Evolutionary conservation across 1,139 yeast species (phyloP).

Genomic region (Pichia sp.): DNA sequence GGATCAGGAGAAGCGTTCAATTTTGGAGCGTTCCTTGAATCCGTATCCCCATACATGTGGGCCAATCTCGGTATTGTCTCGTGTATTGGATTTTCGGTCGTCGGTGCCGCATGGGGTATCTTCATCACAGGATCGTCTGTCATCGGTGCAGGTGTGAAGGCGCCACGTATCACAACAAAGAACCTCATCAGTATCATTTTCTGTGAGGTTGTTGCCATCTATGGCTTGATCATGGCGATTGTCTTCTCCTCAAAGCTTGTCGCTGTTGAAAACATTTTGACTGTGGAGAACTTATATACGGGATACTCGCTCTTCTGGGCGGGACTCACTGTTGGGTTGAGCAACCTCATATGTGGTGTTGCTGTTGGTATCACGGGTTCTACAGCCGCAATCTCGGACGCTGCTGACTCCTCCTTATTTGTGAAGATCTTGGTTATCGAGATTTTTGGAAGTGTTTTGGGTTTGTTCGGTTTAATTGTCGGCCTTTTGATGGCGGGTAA

Average conservation of each 20-base stretch:
- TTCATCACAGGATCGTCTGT: conserved; percentile 93
- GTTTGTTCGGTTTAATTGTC: conserved; percentile 90
- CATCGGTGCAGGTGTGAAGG: conserved; percentile 96
- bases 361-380: conserved; percentile 98
- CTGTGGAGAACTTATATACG: conserved; percentile 87
- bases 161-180: conserved; percentile 96
- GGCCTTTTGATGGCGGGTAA: conserved; percentile 96
- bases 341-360: conserved; percentile 93
- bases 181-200: conserved; percentile 94
- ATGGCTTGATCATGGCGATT: conserved; percentile 96
- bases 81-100: conserved; percentile 91
- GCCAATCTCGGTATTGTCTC: conserved; percentile 87
- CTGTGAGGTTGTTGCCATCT: conserved; percentile 99
- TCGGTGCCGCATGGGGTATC: conserved; percentile 99
- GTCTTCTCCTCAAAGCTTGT: conserved; percentile 89
- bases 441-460: conserved; percentile 94
- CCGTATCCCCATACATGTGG: conserved; percentile 96
- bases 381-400: conserved; percentile 96
- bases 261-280: conserved; percentile 61
- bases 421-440: conserved; percentile 96
- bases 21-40: conserved; percentile 79
- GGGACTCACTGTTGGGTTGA: conserved; percentile 89
- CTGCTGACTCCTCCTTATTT: conserved; percentile 92
- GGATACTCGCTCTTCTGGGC: conserved; percentile 98
- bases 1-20: conserved; percentile 90